Evolutionary conservation across 140 eudicot species (phyloP), one percentile per base, ranked within the genome.

Genomic region (Senecio squalidus): DNA sequence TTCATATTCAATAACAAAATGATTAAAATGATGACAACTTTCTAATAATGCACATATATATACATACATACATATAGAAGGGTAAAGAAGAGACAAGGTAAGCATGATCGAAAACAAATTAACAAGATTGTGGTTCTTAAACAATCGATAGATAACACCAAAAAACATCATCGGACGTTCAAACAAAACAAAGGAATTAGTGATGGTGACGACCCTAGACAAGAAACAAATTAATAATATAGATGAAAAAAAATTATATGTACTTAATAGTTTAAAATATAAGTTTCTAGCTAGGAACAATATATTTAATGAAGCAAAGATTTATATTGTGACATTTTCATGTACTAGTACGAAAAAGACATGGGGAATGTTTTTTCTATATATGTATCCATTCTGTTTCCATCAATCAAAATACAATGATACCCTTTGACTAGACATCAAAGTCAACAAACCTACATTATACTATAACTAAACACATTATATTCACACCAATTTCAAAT

Each of bases 401-500:
- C 58, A 52, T 52, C 71, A 62, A 71, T 53, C 71, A 33, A 51
- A 44, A 43, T 63, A 71, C 71, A 71, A 28, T 31, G 41, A 43
- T 53, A 62, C 28, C 33, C 7, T 58, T 43, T 71, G 34, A 54
- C 52, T 33, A 30, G n/a, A 53, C 46, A 55, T 25, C 40, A 63
- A 7, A 21, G 34, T 64, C 64, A 51, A 60, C 48, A 20, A 44
- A 11, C 26, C 61, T 44, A 66, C n/a, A n/a, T n/a, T n/a, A n/a
- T n/a, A n/a, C n/a, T n/a, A 61, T 36, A 59, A 3, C 68, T 49
- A 67, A 46, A 34, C 67, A 68, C 34, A 47, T 67, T 59, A 26
- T 39, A 27, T 55, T 65, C 55, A 54, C 33, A 46, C 39, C 27
- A 64, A 25, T 14, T 21, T 22, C 49, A 31, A 39, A 20, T 18